These are phyloP conservation scores for Erodium maritimum DNA, from an alignment of 345 rosid genomes.

Conservation along the genomic window DNA sequence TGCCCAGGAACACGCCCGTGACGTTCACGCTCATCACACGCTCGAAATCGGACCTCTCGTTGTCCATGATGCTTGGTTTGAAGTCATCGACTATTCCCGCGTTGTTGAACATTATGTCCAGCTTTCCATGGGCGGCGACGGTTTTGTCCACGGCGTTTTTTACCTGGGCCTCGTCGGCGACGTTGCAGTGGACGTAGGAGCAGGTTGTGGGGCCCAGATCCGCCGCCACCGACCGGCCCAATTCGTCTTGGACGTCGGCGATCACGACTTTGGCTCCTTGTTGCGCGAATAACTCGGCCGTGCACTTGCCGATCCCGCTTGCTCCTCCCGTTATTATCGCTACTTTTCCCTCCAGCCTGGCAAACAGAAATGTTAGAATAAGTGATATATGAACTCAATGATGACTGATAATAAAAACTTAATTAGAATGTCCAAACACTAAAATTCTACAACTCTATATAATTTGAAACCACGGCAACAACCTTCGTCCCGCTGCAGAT, in stretches of 20 bases:
- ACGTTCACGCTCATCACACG: slow-evolving; percentile 2
- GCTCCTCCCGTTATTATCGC: slow-evolving; percentile 31
- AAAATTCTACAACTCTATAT: no score
- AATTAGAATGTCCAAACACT: no score
- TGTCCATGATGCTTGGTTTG: not conserved
- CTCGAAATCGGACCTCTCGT: not conserved
- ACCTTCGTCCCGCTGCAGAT: no score
- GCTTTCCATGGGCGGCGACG: not conserved
- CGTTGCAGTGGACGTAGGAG: no score
- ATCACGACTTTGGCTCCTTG: slow-evolving; percentile 32
- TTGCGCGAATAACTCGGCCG: slow-evolving; percentile 17
- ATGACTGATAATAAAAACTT: no score
- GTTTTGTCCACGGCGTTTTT: not conserved
- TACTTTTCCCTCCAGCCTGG: slow-evolving; percentile 30
- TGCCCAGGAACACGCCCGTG: slow-evolving; percentile 3
- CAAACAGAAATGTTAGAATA: not conserved
- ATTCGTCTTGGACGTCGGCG: slow-evolving; percentile 25
- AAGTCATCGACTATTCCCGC: not conserved
- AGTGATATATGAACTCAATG: not conserved
- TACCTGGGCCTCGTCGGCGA: not conserved
- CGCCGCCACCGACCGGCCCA: slow-evolving; percentile 14
- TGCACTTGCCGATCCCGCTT: slow-evolving; percentile 25
- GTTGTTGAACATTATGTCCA: slow-evolving; percentile 4
- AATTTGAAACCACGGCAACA: no score
- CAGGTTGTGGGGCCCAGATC: slow-evolving; percentile 14